Base-by-base conservation (phyloP, 495 filamentous ascomycete genomes). In the Aspergillus heteromorphus region DNA sequence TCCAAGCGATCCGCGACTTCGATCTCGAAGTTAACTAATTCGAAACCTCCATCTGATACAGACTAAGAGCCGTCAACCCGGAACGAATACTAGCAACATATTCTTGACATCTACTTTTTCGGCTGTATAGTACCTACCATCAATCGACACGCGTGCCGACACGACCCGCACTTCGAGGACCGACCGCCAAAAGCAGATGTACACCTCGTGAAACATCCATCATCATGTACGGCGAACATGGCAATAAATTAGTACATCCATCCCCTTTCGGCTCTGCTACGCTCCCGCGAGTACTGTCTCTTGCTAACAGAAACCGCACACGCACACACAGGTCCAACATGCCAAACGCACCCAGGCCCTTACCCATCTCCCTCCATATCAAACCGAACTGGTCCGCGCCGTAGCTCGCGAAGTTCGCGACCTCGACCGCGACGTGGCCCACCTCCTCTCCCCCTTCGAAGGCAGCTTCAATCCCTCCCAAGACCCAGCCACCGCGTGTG, bases 311-410 rank as follows among this genome's bases (percentile, higher is more conserved):
- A 43, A 59, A 45, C 36, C 40, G 25, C 30, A 47, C 18, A 40
- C 61, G 96, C 40, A 29, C 30, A 47, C 18, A 40, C 61, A 97
- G 92, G 90, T 92, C 59, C 91, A 93, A 80, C 90, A 99, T 74
- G 95, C 92, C 68, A 97, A 97, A 79, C 83, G 95, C 59, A 97
- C 91, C 34, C 89, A 95, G 74, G 83, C 88, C 52, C 84, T 99
- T 38, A 71, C 84, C 16, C 84, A 95, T 66, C 84, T 99, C 11
- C 95, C 93, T 0, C 87, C 91, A 14, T 97, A 97, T 70, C 91
- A 96, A 66, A 87, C 91, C 9, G 93, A 97, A 66, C 80, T 95
- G 42, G 89, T 97, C 43, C 90, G 92, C 41, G 81, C 84, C 6
- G 87, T 95, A 19, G 87, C 89, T 1, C 84, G 90, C 58, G 93